A percentile compares a stretch with the other conserved stretches of the same genome.
Conservation (phyloP, 192 early-diverging fungal species). For the Funneliformis mosseae region DNA sequence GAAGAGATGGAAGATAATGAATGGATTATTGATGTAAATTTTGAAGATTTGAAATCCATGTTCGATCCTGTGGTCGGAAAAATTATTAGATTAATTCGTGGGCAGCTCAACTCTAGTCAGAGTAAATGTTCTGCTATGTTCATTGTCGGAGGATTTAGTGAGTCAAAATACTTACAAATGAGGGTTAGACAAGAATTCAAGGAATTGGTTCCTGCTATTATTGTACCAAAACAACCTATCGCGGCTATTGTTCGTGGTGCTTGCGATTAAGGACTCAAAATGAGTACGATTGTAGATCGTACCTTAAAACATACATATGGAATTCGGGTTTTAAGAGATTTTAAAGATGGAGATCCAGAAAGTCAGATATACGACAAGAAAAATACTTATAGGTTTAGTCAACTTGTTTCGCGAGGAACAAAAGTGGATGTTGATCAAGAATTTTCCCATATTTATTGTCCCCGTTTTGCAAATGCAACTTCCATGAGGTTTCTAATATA, state of each 20-base stretch:
- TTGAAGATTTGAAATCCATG: slow-evolving; percentile 43
- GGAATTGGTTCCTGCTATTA: slow-evolving; percentile 36
- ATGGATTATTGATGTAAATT: slow-evolving; percentile 15
- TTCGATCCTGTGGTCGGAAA: slow-evolving; percentile 47
- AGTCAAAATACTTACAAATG: slow-evolving; percentile 47
- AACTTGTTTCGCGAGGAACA: not conserved
- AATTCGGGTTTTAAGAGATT: not conserved
- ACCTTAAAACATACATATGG: slow-evolving; percentile 6
- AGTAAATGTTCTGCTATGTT: slow-evolving; percentile 47
- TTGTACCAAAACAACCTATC: slow-evolving; percentile 48
- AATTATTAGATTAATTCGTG: slow-evolving; percentile 44
- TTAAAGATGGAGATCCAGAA: not conserved
- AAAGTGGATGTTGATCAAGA: not conserved
- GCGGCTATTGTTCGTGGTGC: slow-evolving; percentile 34
- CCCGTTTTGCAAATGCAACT: not conserved
- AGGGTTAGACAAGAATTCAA: slow-evolving; percentile 40
- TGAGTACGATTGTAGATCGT: not conserved
- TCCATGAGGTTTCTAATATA: not conserved
- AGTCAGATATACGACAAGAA: not conserved
- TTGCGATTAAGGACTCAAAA: not conserved
- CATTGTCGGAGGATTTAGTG: slow-evolving; percentile 58
- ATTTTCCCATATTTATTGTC: not conserved
- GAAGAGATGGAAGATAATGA: not conserved
- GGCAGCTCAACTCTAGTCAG: slow-evolving; percentile 44
- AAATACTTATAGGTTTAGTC: not conserved